phyloP scores from a whole-genome alignment of 768 basidiomycete genomes.

The Suillus americanus region DNA sequence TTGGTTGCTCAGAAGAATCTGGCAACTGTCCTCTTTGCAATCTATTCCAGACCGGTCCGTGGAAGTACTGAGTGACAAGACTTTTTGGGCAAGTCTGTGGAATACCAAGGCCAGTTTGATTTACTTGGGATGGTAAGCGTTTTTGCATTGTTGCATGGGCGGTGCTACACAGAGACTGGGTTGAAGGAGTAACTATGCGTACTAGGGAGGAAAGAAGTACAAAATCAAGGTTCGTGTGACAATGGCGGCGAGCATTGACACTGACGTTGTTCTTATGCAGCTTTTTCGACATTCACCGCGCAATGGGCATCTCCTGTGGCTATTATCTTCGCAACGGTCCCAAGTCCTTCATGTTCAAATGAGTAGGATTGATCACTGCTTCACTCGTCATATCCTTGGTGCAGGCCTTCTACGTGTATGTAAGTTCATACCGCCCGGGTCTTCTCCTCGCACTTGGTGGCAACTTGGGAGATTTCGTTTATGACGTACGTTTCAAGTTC shows the following conservation, averaged over 20 bases:
- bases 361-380: conserved; percentile 86
- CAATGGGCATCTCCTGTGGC: conserved; percentile 72
- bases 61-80: conserved; percentile 42
- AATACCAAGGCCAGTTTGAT: conserved; percentile 74
- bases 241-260: neutral
- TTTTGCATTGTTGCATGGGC: conserved; percentile 80
- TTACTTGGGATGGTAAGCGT: conserved; percentile 92
- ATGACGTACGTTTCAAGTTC: conserved; percentile 66
- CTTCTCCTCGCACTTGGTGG: conserved; percentile 89
- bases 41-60: conserved; percentile 44
- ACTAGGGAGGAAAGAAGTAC: conserved; percentile 80
- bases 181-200: conserved; percentile 70
- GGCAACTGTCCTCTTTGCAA: conserved; percentile 63
- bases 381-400: conserved; percentile 73
- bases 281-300: conserved; percentile 85
- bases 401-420: conserved; percentile 74
- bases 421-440: conserved; percentile 62
- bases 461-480: conserved; percentile 82
- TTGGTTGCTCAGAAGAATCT: conserved; percentile 68
- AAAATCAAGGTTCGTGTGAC: conserved; percentile 84
- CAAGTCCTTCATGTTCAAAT: conserved; percentile 85
- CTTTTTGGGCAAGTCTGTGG: conserved; percentile 80
- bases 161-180: conserved; percentile 70
- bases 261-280: conserved; percentile 37
- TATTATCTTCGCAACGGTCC: conserved; percentile 75